Evolutionary conservation across 192 early-diverging fungal species (phyloP).

Genomic region (Coemansia sp.): DNA sequence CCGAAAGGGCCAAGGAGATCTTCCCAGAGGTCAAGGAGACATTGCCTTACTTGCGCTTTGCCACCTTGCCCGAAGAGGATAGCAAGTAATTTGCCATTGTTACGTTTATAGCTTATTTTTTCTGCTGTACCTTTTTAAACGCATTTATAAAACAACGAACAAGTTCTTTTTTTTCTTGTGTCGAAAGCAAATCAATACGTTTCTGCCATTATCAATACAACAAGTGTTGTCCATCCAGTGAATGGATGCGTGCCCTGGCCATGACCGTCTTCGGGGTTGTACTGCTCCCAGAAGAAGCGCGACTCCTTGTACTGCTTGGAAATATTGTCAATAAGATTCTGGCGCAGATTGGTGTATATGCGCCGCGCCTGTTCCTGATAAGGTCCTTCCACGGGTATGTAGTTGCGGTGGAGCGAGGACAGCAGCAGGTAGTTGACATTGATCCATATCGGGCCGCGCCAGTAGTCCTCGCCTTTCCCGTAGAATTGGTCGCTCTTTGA

Average conservation of each 20-base stretch:
- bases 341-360: conserved; percentile 74
- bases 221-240: conserved; percentile 89
- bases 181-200: conserved; percentile 46
- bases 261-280: conserved; percentile 69
- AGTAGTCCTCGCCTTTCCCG: conserved; percentile 89
- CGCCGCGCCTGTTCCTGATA: conserved; percentile 64
- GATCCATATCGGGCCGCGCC: conserved; percentile 93
- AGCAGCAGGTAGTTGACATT: conserved; percentile 87
- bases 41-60: conserved; percentile 83
- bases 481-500: conserved; percentile 64
- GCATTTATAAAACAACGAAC: neutral
- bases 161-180: neutral
- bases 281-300: conserved; percentile 93
- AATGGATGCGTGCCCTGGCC: conserved; percentile 89
- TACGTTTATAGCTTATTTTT: neutral
- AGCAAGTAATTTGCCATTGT: conserved; percentile 3
- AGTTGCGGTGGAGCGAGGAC: conserved; percentile 67
- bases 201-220: conserved; percentile 85
- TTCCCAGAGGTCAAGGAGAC: conserved; percentile 83
- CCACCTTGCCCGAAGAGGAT: conserved; percentile 27
- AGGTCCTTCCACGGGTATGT: conserved; percentile 61
- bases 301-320: conserved; percentile 72
- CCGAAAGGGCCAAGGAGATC: conserved; percentile 77
- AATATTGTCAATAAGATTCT: conserved; percentile 75
- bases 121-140: neutral